Evolutionary conservation across 192 early-diverging fungal genomes (phyloP), one percentile per base, ranked within the genome.

Genomic region (Pecoramyces ruminantium): DNA sequence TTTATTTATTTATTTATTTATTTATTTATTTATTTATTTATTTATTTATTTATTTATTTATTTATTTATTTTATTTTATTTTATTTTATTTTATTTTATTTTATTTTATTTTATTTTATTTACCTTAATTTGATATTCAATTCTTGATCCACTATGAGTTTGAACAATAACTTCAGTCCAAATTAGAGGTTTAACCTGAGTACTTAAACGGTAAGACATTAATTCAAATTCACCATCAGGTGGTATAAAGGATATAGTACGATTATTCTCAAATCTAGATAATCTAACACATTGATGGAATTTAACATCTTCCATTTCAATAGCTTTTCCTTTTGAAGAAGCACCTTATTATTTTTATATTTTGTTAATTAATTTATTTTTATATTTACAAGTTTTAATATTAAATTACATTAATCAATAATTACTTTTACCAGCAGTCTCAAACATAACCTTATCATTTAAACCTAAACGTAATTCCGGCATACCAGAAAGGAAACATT

Each of bases 41-140:
- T n/a, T n/a, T n/a, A n/a, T n/a, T n/a, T n/a, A n/a, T n/a, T n/a
- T n/a, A n/a, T n/a, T n/a, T n/a, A n/a, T 28, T 34, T 38, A 29
- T 17, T 77, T 39, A 84, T 34, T 34, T 2, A 9, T 38, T 77
- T 13, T 30, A 39, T 80, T 9, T 34, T 9, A 29, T 51, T 28
- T 38, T 77, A 58, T 78, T n/a, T n/a, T n/a, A n/a, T n/a, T n/a
- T n/a, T n/a, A n/a, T n/a, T n/a, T n/a, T n/a, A n/a, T n/a, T n/a
- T n/a, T n/a, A n/a, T n/a, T n/a, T n/a, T n/a, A n/a, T n/a, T n/a
- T n/a, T n/a, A n/a, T n/a, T 34, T 34, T 34, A 34, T 34, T 77
- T 82, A 93, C 92, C 86, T 95, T 97, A 87, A 99, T 92, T 92
- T 97, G 92, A 84, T 94, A 97, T 86, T 99, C 98, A 80, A 98